These are phyloP conservation scores for Venturia oleaginea DNA, from an alignment of 2,329 filamentous ascomycete species.

Conservation along the genomic window DNA sequence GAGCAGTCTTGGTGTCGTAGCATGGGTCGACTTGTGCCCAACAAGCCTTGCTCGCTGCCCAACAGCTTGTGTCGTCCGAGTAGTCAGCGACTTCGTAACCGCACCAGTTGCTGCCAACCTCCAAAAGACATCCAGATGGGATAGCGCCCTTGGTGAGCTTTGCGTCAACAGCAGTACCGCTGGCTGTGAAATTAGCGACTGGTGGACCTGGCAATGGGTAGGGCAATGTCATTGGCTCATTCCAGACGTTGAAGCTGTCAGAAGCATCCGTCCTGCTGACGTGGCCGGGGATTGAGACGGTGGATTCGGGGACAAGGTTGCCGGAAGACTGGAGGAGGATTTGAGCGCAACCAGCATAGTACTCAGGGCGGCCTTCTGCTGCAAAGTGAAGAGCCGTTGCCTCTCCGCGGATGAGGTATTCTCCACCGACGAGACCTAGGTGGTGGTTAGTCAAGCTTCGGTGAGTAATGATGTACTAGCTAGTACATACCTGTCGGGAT, in stretches of 20 bases:
- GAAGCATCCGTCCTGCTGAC: slow-evolving; percentile 45
- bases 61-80: slow-evolving; percentile 49
- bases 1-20: slow-evolving; percentile 41
- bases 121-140: slow-evolving; percentile 44
- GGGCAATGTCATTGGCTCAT: slow-evolving; percentile 39
- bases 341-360: slow-evolving; percentile 65
- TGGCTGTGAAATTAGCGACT: slow-evolving; percentile 39
- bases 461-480: not conserved
- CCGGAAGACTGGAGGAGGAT: slow-evolving; percentile 50
- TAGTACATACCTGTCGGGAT: not conserved
- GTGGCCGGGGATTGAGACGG: slow-evolving; percentile 59
- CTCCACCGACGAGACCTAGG: slow-evolving; percentile 50
- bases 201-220: slow-evolving; percentile 52
- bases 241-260: slow-evolving; percentile 58
- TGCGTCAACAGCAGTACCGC: slow-evolving; percentile 14
- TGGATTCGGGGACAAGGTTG: slow-evolving; percentile 40
- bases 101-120: slow-evolving; percentile 67
- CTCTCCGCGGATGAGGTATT: slow-evolving; percentile 65
- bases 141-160: not conserved
- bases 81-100: slow-evolving; percentile 52
- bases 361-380: slow-evolving; percentile 53
- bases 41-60: slow-evolving; percentile 35
- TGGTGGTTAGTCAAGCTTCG: slow-evolving; percentile 46
- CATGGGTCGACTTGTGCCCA: slow-evolving; percentile 53
- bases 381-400: slow-evolving; percentile 60